phyloP scores from a whole-genome alignment of 2,329 filamentous ascomycete genomes.

The Capronia americana region DNA sequence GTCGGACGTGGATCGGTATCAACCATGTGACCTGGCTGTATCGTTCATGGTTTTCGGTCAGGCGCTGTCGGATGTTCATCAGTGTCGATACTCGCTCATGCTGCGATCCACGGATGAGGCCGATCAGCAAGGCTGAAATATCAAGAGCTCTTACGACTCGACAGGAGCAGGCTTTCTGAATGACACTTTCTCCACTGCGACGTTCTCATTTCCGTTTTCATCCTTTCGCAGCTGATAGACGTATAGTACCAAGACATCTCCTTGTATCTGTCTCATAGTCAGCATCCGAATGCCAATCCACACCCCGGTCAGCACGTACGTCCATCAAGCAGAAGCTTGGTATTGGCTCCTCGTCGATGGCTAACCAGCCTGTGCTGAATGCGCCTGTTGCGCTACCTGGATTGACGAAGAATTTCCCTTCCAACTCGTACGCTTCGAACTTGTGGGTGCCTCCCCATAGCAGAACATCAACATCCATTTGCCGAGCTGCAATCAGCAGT shows the following conservation, averaged over 20 bases:
- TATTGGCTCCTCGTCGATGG: slow-evolving; percentile 69
- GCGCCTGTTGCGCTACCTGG: slow-evolving; percentile 72
- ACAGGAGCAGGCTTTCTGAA: slow-evolving; percentile 75
- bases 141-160: slow-evolving; percentile 22
- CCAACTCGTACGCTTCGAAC: slow-evolving; percentile 74
- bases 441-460: slow-evolving; percentile 73
- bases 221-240: slow-evolving; percentile 87
- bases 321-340: slow-evolving; percentile 98
- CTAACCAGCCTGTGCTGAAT: slow-evolving; percentile 65
- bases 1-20: neutral
- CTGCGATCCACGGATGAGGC: neutral
- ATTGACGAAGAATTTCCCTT: slow-evolving; percentile 75
- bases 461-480: slow-evolving; percentile 74
- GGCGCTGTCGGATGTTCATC: neutral
- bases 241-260: slow-evolving; percentile 92
- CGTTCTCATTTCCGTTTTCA: slow-evolving; percentile 76
- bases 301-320: slow-evolving; percentile 64
- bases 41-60: neutral
- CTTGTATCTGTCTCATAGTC: slow-evolving; percentile 73
- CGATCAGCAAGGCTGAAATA: neutral
- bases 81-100: slow-evolving; percentile 2
- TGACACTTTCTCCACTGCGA: slow-evolving; percentile 84
- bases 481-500: slow-evolving; percentile 69
- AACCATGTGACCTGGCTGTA: neutral
- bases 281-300: neutral